Evolutionary conservation across 495 filamentous ascomycete species (phyloP).

Genomic region (Gamarada debralockiae): DNA sequence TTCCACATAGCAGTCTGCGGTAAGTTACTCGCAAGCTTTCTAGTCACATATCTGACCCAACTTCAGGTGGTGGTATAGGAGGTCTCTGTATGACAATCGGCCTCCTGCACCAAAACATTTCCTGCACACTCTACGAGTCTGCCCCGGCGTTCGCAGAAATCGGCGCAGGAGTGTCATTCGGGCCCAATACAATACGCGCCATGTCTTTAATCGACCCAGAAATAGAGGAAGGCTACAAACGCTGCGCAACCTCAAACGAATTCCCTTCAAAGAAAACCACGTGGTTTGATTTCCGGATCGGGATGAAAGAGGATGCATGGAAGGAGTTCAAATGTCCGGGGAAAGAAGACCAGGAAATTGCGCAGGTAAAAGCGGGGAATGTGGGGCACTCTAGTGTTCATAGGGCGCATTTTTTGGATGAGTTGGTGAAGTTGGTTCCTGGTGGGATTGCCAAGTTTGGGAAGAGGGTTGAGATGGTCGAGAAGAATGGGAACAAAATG

Average conservation of each 20-base stretch:
- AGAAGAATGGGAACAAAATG: slow-evolving; percentile 14
- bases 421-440: slow-evolving; percentile 52
- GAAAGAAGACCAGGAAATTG: slow-evolving; percentile 16
- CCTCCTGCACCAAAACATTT: slow-evolving; percentile 22
- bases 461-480: slow-evolving; percentile 25
- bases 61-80: slow-evolving; percentile 20
- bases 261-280: slow-evolving; percentile 19
- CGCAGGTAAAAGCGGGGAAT: slow-evolving; percentile 25
- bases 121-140: slow-evolving; percentile 20
- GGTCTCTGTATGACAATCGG: slow-evolving; percentile 21
- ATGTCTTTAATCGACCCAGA: slow-evolving; percentile 48
- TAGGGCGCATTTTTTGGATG: slow-evolving; percentile 53
- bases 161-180: slow-evolving; percentile 60
- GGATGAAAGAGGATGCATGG: slow-evolving; percentile 12
- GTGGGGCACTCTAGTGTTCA: slow-evolving; percentile 35
- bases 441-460: slow-evolving; percentile 40
- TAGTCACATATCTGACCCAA: background rate
- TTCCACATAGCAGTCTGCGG: slow-evolving; percentile 24
- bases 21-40: background rate
- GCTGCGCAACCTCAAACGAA: slow-evolving; percentile 19
- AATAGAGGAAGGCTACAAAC: slow-evolving; percentile 35
- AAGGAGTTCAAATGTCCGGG: slow-evolving; percentile 15
- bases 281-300: slow-evolving; percentile 28
- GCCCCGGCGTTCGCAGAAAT: slow-evolving; percentile 21
- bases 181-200: slow-evolving; percentile 53